Conservation (phyloP, 2,329 filamentous ascomycete genomes). For the Epichloe glyceriae region DNA sequence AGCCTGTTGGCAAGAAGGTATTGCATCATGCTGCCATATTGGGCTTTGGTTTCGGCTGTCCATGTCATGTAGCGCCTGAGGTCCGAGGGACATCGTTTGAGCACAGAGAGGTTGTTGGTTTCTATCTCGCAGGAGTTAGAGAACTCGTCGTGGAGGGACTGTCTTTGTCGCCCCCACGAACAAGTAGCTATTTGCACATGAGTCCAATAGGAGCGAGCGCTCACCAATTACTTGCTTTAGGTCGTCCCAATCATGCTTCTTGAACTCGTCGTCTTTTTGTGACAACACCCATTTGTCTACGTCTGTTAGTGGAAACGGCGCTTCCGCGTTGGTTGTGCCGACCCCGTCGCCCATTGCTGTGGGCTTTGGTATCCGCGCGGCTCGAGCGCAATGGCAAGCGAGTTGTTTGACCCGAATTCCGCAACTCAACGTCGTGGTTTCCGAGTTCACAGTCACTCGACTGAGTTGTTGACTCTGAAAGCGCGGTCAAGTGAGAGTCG, state of each 20-base stretch:
- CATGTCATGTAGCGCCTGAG: slow-evolving; percentile 69
- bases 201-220: slow-evolving; percentile 9
- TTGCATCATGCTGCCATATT: slow-evolving; percentile 68
- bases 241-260: slow-evolving; percentile 59
- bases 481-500: too few species aligned
- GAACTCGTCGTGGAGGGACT: not conserved
- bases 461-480: too few species aligned
- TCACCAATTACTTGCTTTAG: slow-evolving; percentile 54
- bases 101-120: slow-evolving; percentile 52
- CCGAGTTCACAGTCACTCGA: too few species aligned
- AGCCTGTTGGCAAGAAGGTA: slow-evolving; percentile 67
- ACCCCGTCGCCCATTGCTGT: slow-evolving; percentile 27
- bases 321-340: slow-evolving; percentile 20
- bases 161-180: not conserved
- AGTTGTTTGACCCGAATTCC: too few species aligned
- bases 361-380: not conserved
- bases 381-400: not conserved
- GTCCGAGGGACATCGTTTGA: slow-evolving; percentile 72
- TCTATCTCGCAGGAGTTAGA: slow-evolving; percentile 17
- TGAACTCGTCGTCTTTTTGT: slow-evolving; percentile 57
- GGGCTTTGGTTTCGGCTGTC: slow-evolving; percentile 52
- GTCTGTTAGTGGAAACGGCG: slow-evolving; percentile 47
- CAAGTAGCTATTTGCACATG: too few species aligned
- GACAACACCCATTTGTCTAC: slow-evolving; percentile 45
- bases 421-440: too few species aligned